Evolutionary conservation across 208 protist genomes (phyloP).

Genomic region (Trichomonas tenax): DNA sequence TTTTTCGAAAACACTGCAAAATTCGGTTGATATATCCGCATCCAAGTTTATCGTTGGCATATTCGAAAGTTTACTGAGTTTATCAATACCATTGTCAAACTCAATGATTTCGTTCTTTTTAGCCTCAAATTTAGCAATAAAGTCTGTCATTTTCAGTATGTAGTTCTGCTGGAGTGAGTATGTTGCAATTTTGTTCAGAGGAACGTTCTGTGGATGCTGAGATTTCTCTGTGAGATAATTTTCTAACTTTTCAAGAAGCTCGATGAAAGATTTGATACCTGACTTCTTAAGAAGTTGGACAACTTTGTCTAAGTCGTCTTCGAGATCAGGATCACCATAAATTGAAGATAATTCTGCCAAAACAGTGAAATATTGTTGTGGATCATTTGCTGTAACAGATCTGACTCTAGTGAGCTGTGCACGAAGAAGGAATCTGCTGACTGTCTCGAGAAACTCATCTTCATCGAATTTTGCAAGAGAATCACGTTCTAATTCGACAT

Average conservation of each 20-base stretch:
- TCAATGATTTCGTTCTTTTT: neutral
- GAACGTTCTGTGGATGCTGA: neutral
- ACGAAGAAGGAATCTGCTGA: neutral
- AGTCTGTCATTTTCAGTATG: neutral
- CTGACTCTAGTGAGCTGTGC: neutral
- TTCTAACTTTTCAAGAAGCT: neutral
- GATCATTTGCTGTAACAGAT: neutral
- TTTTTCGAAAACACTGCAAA: neutral
- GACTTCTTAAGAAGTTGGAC: neutral
- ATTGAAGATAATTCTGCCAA: neutral
- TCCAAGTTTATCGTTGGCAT: neutral
- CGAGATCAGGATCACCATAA: neutral
- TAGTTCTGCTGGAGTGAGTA: neutral
- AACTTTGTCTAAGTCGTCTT: neutral
- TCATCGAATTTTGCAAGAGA: neutral
- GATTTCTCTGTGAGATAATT: neutral
- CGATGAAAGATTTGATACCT: neutral
- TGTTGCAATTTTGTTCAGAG: neutral
- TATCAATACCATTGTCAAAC: neutral
- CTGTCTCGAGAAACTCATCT: neutral
- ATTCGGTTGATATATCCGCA: neutral
- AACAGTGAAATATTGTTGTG: neutral
- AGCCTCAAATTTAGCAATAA: neutral
- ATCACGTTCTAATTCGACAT: neutral
- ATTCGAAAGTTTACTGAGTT: neutral